These are phyloP conservation scores for Trichosporon sp. DNA, from an alignment of 1,284 basidiomycete species.

Conservation along the genomic window DNA sequence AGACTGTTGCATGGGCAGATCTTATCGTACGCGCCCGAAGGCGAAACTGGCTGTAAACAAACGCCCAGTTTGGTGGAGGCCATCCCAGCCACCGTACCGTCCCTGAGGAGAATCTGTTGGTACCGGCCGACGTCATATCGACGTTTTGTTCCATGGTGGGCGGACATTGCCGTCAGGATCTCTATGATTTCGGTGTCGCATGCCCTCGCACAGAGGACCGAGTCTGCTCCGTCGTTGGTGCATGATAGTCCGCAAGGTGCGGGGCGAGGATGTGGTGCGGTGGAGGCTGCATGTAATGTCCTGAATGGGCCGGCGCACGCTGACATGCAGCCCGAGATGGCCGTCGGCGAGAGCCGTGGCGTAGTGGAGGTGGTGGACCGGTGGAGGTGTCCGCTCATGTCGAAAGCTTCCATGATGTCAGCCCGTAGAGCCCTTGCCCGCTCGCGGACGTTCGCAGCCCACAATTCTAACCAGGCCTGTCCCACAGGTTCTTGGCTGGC, in stretches of 20 bases:
- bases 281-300: background rate
- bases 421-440: background rate
- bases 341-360: background rate
- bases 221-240: background rate
- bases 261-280: background rate
- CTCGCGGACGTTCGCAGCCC: background rate
- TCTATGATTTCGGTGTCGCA: too few relatives aligned
- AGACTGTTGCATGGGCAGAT: too few relatives aligned
- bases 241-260: background rate
- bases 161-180: background rate
- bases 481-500: background rate
- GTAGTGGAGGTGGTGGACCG: background rate
- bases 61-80: too few relatives aligned
- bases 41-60: too few relatives aligned
- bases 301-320: background rate
- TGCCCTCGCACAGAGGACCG: too few relatives aligned
- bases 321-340: background rate
- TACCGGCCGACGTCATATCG: slow-evolving; percentile 4
- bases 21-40: too few relatives aligned
- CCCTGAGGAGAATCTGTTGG: background rate
- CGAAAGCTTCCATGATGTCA: background rate
- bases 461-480: background rate
- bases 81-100: background rate
- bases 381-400: background rate
- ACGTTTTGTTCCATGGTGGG: background rate